phyloP scores from a whole-genome alignment of 2,329 filamentous ascomycete genomes.

The Hypoxylon rubiginosum region DNA sequence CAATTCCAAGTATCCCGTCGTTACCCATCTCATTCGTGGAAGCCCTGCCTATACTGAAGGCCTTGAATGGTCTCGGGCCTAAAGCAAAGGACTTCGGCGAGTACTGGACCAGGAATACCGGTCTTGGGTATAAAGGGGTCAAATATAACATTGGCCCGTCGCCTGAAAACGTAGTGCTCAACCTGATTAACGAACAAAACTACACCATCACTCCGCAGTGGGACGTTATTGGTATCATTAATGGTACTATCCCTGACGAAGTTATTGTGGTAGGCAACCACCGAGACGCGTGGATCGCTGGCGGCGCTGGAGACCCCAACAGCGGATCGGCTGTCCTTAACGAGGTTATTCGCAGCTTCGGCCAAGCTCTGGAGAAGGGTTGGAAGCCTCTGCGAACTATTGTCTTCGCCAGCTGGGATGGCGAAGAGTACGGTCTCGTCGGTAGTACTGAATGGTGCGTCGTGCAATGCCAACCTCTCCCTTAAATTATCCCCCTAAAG shows the following conservation, averaged over 20 bases:
- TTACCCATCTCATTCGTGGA: slow-evolving; percentile 91
- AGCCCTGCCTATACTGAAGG: slow-evolving; percentile 87
- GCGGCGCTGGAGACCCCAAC: slow-evolving; percentile 85
- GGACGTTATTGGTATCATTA: slow-evolving; percentile 94
- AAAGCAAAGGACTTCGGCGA: slow-evolving; percentile 79
- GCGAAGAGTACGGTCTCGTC: slow-evolving; percentile 86
- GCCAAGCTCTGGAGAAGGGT: slow-evolving; percentile 74
- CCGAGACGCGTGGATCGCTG: slow-evolving; percentile 89
- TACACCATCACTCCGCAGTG: slow-evolving; percentile 86
- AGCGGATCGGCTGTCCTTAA: slow-evolving; percentile 84
- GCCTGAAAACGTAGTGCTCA: slow-evolving; percentile 77
- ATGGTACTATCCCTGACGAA: slow-evolving; percentile 86
- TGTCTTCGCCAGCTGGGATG: slow-evolving; percentile 87
- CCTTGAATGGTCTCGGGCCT: slow-evolving; percentile 89
- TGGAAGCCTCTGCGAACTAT: slow-evolving; percentile 92
- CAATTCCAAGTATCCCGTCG: slow-evolving; percentile 88
- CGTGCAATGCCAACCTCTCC: no score
- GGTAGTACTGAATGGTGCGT: slow-evolving; percentile 94
- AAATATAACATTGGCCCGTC: slow-evolving; percentile 89
- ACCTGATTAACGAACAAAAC: slow-evolving; percentile 83
- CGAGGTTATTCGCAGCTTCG: slow-evolving; percentile 81
- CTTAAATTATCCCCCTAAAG: no score
- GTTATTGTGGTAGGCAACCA: slow-evolving; percentile 94
- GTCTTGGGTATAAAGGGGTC: slow-evolving; percentile 83
- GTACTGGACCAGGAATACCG: slow-evolving; percentile 77